Percentiles rank a stretch among this genome's conserved stretches.
phyloP scores from a whole-genome alignment of 73 alveolate genomes.

The Tetrahymena borealis region DNA sequence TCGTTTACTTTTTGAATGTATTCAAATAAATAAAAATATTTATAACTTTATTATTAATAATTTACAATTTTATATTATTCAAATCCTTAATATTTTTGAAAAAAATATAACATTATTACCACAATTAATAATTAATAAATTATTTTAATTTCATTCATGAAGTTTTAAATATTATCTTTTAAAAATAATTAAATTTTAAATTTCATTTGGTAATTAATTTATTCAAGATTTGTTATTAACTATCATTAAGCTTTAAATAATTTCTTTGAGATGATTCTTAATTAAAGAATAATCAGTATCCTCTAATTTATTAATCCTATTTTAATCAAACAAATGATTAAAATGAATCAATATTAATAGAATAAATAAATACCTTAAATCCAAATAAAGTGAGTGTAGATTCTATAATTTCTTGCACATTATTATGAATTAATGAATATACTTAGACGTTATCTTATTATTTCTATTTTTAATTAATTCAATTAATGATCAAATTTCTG shows the following conservation, averaged over 20 bases:
- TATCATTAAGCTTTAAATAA: background rate
- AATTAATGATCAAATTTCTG: background rate
- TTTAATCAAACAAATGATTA: no score
- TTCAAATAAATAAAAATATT: no score
- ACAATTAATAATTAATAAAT: no score
- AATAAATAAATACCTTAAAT: background rate
- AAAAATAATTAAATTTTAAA: no score
- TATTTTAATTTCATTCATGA: no score
- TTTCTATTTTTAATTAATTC: background rate
- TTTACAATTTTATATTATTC: no score
- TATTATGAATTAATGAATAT: background rate
- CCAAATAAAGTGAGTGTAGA: background rate
- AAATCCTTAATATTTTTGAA: no score
- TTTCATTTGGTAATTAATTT: no score
- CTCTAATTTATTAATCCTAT: background rate
- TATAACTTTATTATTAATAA: no score
- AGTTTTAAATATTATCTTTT: no score
- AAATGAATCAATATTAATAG: background rate
- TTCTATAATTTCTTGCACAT: background rate
- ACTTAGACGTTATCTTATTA: background rate
- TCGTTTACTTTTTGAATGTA: no score
- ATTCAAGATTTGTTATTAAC: background rate
- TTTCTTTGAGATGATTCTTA: background rate
- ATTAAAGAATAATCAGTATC: background rate
- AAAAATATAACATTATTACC: no score